Percentiles rank a stretch among this genome's conserved stretches.
phyloP scores from a whole-genome alignment of 257 asterid genomes.

The Gentiana macrophylla region DNA sequence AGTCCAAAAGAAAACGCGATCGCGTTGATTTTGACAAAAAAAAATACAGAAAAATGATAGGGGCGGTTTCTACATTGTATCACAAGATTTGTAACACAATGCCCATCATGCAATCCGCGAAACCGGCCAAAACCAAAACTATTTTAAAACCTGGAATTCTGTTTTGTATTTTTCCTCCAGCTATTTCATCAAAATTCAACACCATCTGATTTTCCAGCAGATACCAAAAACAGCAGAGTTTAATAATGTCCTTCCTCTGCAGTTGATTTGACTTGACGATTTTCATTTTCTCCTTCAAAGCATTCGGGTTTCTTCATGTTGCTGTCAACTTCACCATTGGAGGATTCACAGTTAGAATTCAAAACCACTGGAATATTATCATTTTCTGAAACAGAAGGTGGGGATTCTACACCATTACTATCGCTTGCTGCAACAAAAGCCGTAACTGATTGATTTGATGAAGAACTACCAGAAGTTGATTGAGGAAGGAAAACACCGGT shows the following conservation, averaged over 20 bases:
- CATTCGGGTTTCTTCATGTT: constrained; percentile 18
- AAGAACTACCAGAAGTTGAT: constrained; percentile 35
- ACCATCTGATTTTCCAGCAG: constrained; percentile 9
- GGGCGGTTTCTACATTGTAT: too few relatives aligned
- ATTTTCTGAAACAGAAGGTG: constrained; percentile 19
- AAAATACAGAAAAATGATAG: too few relatives aligned
- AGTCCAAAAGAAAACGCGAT: too few relatives aligned
- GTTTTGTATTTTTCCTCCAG: background rate
- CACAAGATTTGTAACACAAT: too few relatives aligned
- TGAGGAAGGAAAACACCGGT: constrained; percentile 88
- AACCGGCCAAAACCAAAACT: too few relatives aligned
- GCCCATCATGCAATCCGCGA: too few relatives aligned
- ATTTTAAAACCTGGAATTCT: too few relatives aligned
- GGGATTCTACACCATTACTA: constrained; percentile 10
- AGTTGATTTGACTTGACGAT: constrained; percentile 6
- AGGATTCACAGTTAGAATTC: constrained; percentile 18
- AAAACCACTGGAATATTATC: constrained; percentile 13
- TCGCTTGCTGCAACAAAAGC: constrained; percentile 14
- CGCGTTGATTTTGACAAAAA: too few relatives aligned
- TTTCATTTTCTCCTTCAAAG: constrained; percentile 29
- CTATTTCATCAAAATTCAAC: constrained; percentile 16
- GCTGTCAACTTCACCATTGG: constrained; percentile 7
- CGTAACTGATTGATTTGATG: constrained; percentile 20
- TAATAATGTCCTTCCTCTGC: constrained; percentile 25
- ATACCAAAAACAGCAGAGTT: constrained; percentile 9